These are phyloP conservation scores for Penicillium egyptiacum DNA, from an alignment of 495 filamentous ascomycete species.

Conservation along the genomic window DNA sequence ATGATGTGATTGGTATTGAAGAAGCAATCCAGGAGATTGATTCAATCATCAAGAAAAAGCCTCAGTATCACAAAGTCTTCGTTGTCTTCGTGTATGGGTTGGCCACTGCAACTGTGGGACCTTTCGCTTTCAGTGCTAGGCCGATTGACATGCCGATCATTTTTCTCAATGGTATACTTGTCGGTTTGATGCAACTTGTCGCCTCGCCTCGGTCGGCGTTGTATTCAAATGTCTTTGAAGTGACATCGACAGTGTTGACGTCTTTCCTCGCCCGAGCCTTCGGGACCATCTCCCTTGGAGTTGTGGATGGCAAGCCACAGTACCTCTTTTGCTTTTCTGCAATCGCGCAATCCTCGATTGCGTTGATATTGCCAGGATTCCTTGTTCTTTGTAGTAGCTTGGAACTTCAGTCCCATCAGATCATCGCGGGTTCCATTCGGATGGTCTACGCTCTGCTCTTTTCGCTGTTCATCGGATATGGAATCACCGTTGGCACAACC, in stretches of 20 bases:
- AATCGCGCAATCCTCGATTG: conserved; percentile 86
- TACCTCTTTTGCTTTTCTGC: conserved; percentile 82
- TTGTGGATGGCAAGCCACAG: conserved; percentile 45
- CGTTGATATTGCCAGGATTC: conserved; percentile 85
- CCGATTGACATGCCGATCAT: conserved; percentile 82
- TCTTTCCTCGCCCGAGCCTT: conserved; percentile 82
- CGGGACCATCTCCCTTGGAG: conserved; percentile 63
- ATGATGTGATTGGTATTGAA: conserved; percentile 79
- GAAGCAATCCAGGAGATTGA: conserved; percentile 72
- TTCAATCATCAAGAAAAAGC: conserved; percentile 61
- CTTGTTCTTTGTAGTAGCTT: conserved; percentile 76
- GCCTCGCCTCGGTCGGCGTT: conserved; percentile 74
- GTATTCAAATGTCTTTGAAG: conserved; percentile 80
- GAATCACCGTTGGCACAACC: conserved; percentile 87
- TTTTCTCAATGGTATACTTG: conserved; percentile 78
- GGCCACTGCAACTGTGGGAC: conserved; percentile 72
- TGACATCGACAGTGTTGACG: conserved; percentile 75
- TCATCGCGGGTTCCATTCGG: conserved; percentile 88
- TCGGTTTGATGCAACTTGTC: conserved; percentile 76
- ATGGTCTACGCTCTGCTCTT: conserved; percentile 96
- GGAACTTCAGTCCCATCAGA: conserved; percentile 78
- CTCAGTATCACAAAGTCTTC: conserved; percentile 63
- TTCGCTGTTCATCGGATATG: conserved; percentile 87
- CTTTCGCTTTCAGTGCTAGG: conserved; percentile 82
- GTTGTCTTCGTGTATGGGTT: conserved; percentile 75